A percentile compares a stretch with the other conserved stretches of the same genome.
phyloP scores from a whole-genome alignment of 768 basidiomycete species.

The Tricholoma flavovirens region DNA sequence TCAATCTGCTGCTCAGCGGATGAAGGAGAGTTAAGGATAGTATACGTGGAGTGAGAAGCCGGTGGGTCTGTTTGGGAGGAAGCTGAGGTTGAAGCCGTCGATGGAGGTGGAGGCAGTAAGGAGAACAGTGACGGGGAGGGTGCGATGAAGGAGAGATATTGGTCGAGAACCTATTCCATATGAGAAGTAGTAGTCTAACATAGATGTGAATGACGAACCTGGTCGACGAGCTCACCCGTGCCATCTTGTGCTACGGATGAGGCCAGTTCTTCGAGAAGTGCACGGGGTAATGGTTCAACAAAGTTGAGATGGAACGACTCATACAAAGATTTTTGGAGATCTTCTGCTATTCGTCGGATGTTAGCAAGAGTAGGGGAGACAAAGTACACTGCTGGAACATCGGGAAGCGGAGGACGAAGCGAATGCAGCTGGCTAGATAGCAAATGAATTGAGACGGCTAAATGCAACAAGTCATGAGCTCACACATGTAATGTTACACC shows the following conservation, averaged over 20 bases:
- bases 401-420: slow-evolving; percentile 79
- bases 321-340: slow-evolving; percentile 84
- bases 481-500: slow-evolving; percentile 98
- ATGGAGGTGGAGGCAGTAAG: slow-evolving; percentile 50
- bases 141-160: slow-evolving; percentile 93
- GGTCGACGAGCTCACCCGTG: slow-evolving; percentile 74
- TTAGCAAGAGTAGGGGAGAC: slow-evolving; percentile 86
- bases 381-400: slow-evolving; percentile 97
- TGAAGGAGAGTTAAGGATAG: slow-evolving; percentile 84
- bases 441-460: slow-evolving; percentile 1
- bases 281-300: slow-evolving; percentile 83
- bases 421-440: slow-evolving; percentile 80
- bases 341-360: slow-evolving; percentile 86
- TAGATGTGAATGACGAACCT: slow-evolving; percentile 40
- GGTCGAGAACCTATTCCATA: slow-evolving; percentile 73
- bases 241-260: slow-evolving; percentile 80
- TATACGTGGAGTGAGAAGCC: slow-evolving; percentile 59
- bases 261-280: slow-evolving; percentile 90
- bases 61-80: slow-evolving; percentile 29
- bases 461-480: slow-evolving; percentile 22
- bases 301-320: slow-evolving; percentile 95
- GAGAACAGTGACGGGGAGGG: slow-evolving; percentile 94
- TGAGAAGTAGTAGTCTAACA: slow-evolving; percentile 3
- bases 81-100: slow-evolving; percentile 27
- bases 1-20: slow-evolving; percentile 91